These are phyloP conservation scores for Aspergillus carlsbadensis DNA, from an alignment of 495 filamentous ascomycete species.

Conservation along the genomic window DNA sequence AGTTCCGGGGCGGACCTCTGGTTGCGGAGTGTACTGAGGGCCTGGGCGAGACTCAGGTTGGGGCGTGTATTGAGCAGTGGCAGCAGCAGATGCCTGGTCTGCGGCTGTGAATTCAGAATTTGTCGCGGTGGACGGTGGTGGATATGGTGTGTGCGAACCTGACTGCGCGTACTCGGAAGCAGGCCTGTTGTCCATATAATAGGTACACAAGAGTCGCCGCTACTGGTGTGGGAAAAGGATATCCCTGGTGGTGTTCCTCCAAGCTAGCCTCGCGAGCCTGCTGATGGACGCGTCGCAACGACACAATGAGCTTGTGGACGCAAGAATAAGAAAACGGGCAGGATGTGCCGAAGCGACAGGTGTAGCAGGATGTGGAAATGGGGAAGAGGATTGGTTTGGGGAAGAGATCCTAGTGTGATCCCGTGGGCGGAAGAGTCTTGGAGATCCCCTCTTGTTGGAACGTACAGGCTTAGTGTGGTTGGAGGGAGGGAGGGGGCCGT, in stretches of 20 bases:
- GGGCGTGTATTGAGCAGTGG: conserved; percentile 48
- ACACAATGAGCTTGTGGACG: conserved; percentile 31
- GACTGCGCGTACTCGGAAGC: conserved; percentile 93
- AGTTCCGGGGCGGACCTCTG: conserved; percentile 71
- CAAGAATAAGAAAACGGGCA: conserved; percentile 15
- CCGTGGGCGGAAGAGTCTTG: conserved; percentile 15
- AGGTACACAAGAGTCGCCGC: conserved; percentile 26
- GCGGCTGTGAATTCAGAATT: conserved; percentile 77
- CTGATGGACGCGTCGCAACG: conserved; percentile 26
- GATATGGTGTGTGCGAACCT: conserved; percentile 92
- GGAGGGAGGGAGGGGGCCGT: conserved; percentile 6
- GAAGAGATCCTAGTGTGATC: conserved; percentile 16
- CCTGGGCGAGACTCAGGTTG: conserved; percentile 46
- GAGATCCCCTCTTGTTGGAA: conserved; percentile 19
- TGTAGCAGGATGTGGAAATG: conserved; percentile 1
- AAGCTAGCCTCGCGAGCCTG: conserved; percentile 26
- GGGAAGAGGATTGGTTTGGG: conserved; percentile 17
- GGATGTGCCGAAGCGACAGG: conserved; percentile 17
- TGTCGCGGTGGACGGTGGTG: conserved; percentile 65
- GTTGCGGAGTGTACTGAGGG: conserved; percentile 61
- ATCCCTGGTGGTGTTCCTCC: conserved; percentile 26
- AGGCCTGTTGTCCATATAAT: conserved; percentile 80
- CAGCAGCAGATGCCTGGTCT: conserved; percentile 86
- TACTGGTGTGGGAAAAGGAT: conserved; percentile 17
- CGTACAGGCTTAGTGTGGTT: conserved; percentile 23